Evolutionary conservation across 345 rosid species (phyloP).

Genomic region (Cardamine chenopodiifolia): DNA sequence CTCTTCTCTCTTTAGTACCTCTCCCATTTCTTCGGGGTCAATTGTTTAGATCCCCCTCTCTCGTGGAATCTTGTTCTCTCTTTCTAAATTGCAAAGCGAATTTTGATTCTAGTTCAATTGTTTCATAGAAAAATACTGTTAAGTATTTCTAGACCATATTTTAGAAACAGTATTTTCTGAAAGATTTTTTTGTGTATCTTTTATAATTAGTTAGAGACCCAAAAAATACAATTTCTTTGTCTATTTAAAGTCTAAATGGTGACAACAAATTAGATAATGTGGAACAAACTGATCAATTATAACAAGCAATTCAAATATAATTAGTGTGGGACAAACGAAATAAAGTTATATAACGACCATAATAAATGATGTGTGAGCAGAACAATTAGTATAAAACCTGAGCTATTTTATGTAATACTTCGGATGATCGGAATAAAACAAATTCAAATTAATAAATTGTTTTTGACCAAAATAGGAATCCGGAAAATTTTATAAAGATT

Average conservation of each 20-base stretch:
- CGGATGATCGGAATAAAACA: not conserved
- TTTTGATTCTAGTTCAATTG: not conserved
- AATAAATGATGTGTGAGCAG: too few relatives aligned
- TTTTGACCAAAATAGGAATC: too few relatives aligned
- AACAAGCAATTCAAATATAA: not conserved
- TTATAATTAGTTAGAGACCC: not conserved
- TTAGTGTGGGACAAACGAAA: not conserved
- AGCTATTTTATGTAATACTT: not conserved
- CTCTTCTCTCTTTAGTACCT: constrained; percentile 21
- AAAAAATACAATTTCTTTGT: not conserved
- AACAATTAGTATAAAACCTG: not conserved
- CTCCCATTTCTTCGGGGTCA: constrained; percentile 37
- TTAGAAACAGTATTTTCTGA: not conserved
- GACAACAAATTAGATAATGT: not conserved
- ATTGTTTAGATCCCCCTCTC: constrained; percentile 18
- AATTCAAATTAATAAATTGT: not conserved
- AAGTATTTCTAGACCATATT: not conserved
- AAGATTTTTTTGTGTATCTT: not conserved
- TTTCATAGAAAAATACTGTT: not conserved
- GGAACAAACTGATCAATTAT: not conserved
- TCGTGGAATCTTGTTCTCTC: constrained; percentile 27
- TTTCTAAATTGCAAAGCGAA: not conserved
- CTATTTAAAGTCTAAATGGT: not conserved
- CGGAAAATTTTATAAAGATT: too few relatives aligned
- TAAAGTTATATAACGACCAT: not conserved